Evolutionary conservation across 2,329 filamentous ascomycete genomes (phyloP), one percentile per base, ranked within the genome.

Genomic region (Neonectria hederae): DNA sequence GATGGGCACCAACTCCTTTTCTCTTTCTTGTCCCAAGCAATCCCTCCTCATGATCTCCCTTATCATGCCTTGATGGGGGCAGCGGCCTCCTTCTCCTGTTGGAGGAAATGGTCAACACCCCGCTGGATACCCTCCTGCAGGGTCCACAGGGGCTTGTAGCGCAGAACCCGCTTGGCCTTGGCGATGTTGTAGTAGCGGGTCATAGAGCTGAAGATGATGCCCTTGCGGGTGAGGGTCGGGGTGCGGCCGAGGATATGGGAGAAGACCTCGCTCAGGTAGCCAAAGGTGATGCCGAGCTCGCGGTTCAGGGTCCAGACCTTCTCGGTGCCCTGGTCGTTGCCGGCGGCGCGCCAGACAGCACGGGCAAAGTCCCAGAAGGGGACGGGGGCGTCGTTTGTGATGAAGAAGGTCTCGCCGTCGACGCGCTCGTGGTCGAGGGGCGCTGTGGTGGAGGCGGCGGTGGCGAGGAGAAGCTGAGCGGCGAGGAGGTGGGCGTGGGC

Each of bases 351-450:
- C 93, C 93, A 98, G 51, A 97, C 85, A 42, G 89, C 88, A 43
- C 92, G 86, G 63, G 92, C 88, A 76, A 97, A 92, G 79, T 97
- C 93, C 89, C 96, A 97, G 79, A 97, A 97, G 77, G 95, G 95
- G 21, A 97, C 84, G 5, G 95, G 95, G 71, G 89, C 84, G 79
- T 94, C 92, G 78, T 98, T 98, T 62, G 93, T 96, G 75, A 98
- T 88, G 81, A 97, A 89, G 82, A 98, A 95, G 54, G 90, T 90
- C 78, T 97, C 90, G 63, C 95, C 96, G 76, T 94, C 92, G 54
- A 94, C 89, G 63, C 85, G 86, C 81, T 93, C 91, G 79, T 89
- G 81, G 79, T 92, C 88, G 40, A 92, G 84, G n/a, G 89, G 89
- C 0, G 84, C 83, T 21, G 87, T 89, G 58, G 83, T 79, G n/a